phyloP scores from a whole-genome alignment of 495 filamentous ascomycete genomes.

The Podospora didyma region DNA sequence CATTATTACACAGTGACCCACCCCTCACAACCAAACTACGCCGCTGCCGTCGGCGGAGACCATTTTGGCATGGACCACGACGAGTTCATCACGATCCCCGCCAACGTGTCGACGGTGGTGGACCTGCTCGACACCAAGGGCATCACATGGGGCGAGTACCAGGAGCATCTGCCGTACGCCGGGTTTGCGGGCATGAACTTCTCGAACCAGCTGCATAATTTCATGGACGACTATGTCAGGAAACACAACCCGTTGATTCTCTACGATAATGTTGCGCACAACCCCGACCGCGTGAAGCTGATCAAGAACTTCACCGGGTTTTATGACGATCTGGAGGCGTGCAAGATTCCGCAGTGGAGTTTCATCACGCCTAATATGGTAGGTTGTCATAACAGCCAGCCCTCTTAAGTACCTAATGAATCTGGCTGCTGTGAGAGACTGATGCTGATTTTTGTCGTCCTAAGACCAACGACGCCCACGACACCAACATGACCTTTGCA shows the following conservation, averaged over 20 bases:
- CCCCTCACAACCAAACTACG: slow-evolving; percentile 70
- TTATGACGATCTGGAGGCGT: slow-evolving; percentile 51
- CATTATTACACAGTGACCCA: slow-evolving; percentile 43
- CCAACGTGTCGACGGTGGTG: slow-evolving; percentile 63
- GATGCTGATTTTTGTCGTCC: slow-evolving; percentile 22
- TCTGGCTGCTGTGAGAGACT: too few relatives aligned
- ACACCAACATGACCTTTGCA: slow-evolving; percentile 59
- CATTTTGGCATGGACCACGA: slow-evolving; percentile 68
- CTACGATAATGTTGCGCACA: slow-evolving; percentile 55
- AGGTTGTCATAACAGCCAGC: too few relatives aligned
- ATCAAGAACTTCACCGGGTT: slow-evolving; percentile 68
- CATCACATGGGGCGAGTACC: slow-evolving; percentile 67
- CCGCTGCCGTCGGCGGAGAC: slow-evolving; percentile 58
- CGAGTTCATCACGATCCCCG: slow-evolving; percentile 49
- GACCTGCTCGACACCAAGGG: slow-evolving; percentile 66
- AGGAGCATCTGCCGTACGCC: slow-evolving; percentile 65
- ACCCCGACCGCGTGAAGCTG: slow-evolving; percentile 49
- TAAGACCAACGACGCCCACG: slow-evolving; percentile 54
- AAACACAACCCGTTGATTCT: slow-evolving; percentile 69
- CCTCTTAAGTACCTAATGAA: too few relatives aligned
- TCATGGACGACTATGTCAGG: slow-evolving; percentile 66
- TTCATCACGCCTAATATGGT: slow-evolving; percentile 75
- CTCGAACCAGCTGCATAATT: slow-evolving; percentile 47
- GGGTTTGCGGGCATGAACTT: slow-evolving; percentile 57
- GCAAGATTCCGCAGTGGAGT: slow-evolving; percentile 64